Evolutionary conservation across 2,329 filamentous ascomycete genomes (phyloP), one percentile per base, ranked within the genome.

Genomic region (Exophiala sideris): DNA sequence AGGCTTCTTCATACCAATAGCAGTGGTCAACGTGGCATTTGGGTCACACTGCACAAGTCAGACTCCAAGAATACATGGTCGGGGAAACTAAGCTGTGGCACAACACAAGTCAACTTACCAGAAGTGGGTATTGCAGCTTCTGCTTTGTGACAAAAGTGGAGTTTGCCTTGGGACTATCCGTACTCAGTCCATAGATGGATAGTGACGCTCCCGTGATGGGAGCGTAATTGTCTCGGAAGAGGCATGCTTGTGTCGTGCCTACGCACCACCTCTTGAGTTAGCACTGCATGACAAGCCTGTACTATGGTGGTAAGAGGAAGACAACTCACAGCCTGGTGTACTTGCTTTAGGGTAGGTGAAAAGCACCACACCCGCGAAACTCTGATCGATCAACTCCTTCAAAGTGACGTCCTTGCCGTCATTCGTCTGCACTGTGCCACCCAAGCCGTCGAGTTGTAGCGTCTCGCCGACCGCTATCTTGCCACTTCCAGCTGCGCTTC

Each of bases 311-410:
- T 6, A 6, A 51, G 18, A 40, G 39, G 14, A 45, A 36, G 33
- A 44, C 16, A 18, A 55, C 71, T 51, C 76, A 96, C 92, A 97
- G 59, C 92, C 92, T 35, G 90, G 89, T 18, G 94, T 99, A 24
- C 88, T 94, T 10, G 94, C 94, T 75, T 88, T 95, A 55, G 94
- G 94, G 69, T 97, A 97, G 32, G 91, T 96, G 72, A 99, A 64
- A 24, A 64, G 50, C 14, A 58, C 57, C 40, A 97, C 87, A 21
- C 92, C 94, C 34, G 82, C 79, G 74, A 89, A 85, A 80, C 91
- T 95, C 67, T 87, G 82, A 48, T 90, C 86, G 45, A 96, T 81
- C 20, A 99, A 83, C 64, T 84, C 78, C 74, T 89, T 87, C 55
- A 99, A 76, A 1, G 84, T 90, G 5, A 87, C 91, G 74, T 87